Base-by-base conservation (phyloP, 2,329 filamentous ascomycete species). In the Fusarium sp. region DNA sequence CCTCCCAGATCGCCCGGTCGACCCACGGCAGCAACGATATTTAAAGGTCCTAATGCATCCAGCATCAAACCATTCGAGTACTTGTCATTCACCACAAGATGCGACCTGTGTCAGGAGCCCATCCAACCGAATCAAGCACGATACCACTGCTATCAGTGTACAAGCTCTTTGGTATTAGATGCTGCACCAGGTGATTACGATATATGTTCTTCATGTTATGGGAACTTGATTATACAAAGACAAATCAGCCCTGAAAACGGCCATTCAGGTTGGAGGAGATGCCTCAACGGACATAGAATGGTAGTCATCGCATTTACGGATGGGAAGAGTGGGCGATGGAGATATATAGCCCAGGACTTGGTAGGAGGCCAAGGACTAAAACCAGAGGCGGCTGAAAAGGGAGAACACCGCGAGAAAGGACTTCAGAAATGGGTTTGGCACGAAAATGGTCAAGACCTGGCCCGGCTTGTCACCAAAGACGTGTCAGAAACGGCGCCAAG, bases 261-360 rank as follows among this genome's bases (percentile, higher is more conserved):
- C 0, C 87, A 90, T 9, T 87, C 87, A 17, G 95, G 95, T 7
- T 98, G 96, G 96, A 88, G 95, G 17, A 88, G 95, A 55, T 98
- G 96, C 79, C 87, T 91, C 2, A 87, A 88, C 47, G 93, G 93
- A 10, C 96, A 98, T 79, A 90, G 95, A 38, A 98, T 98, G 94
- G 89, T 92, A 0, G 85, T 97, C 17, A 86, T 97, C 17, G 92
- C 90, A 0, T 98, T 96, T 78, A 88, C 92, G 67, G 91, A 94
- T 62, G 87, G 87, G 38, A 87, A 89, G 24, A 89, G 89, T 30
- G 92, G 92, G 0, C 91, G 93, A 76, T 87, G 89, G 69, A 89
- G 94, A 36, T 85, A 91, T 26, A 87, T 96, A 3, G 86, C 93
- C 12, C 85, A 89, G 36, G 94, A 96, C 54, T 82, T 95, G 0